Evolutionary conservation across 192 early-diverging fungal species (phyloP), one percentile per base, ranked within the genome.

Genomic region (Chytriomyces sp.): DNA sequence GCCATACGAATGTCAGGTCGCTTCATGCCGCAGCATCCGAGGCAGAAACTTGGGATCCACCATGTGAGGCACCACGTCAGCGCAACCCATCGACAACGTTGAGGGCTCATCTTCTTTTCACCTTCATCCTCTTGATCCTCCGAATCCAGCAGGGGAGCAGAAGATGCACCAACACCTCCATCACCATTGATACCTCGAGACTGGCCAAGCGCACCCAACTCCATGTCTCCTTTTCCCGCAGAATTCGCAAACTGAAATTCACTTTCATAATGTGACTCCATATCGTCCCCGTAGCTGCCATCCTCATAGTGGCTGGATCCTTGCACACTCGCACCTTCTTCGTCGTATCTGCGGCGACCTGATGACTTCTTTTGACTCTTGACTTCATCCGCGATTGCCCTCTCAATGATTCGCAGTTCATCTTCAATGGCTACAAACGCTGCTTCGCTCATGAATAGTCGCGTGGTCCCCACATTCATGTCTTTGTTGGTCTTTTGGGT

Each of bases 1-100:
- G 96, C 96, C 94, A 96, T 96, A 62, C 89, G 93, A 47, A 98
- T 89, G 82, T 98, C 95, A 66, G 93, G 87, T 48, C 95, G 91
- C 80, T 90, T 93, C 93, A 96, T 93, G 45, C 90, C 94, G 76
- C 91, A 85, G 45, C 69, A 75, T 3, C 78, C 80, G 45, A 94
- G 77, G 50, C 82, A 83, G 45, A 76, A 87, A 9, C 87, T 86
- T 7, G 91, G 91, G 50, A 93, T 90, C 90, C 92, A 94, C 91
- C 93, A 96, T 3, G 95, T 96, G 73, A 93, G 82, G 35, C 87
- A 84, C 91, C 94, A 94, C n/a, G 92, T 92, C 64, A 88, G 89
- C 48, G 80, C 84, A 13, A 93, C 90, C 94, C 92, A 94, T 53
- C 82, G 65, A 50, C 77, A 76, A 6, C 86, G 73, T 23, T 84